Evolutionary conservation across 768 basidiomycete species (phyloP).

Genomic region (Lyophyllum decastes): DNA sequence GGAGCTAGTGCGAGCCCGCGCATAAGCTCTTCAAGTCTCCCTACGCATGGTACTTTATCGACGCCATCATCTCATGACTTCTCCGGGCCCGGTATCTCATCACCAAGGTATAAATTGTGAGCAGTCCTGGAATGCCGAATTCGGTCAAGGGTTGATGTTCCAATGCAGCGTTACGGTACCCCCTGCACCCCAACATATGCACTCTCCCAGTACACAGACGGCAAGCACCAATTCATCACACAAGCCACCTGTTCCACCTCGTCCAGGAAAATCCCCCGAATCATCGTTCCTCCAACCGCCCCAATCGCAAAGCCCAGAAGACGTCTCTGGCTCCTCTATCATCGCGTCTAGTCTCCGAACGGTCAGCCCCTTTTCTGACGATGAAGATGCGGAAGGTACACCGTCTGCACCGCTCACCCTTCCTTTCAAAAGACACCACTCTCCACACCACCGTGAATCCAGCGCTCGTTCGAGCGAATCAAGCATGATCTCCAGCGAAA

Average conservation of each 20-base stretch:
- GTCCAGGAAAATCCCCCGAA: slow-evolving; percentile 19
- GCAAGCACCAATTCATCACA: slow-evolving; percentile 21
- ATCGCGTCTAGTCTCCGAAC: slow-evolving; percentile 17
- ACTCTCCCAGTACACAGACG: slow-evolving; percentile 14
- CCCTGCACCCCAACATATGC: background rate
- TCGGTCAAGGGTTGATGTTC: background rate
- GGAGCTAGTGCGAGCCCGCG: slow-evolving; percentile 16
- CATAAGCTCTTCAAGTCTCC: slow-evolving; percentile 13
- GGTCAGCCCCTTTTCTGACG: slow-evolving; percentile 25
- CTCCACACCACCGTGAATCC: slow-evolving; percentile 10
- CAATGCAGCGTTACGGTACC: background rate
- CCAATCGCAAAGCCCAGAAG: slow-evolving; percentile 18
- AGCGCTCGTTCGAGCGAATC: slow-evolving; percentile 31
- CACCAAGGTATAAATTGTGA: slow-evolving; percentile 29
- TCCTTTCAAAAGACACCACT: slow-evolving; percentile 16
- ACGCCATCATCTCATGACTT: slow-evolving; percentile 15
- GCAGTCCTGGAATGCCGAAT: background rate
- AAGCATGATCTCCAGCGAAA: slow-evolving; percentile 41
- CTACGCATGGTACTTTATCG: background rate
- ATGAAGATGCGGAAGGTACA: slow-evolving; percentile 13
- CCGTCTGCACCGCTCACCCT: slow-evolving; percentile 18
- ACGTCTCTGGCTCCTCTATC: slow-evolving; percentile 7
- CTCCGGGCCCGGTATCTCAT: slow-evolving; percentile 35
- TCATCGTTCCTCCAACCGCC: slow-evolving; percentile 16
- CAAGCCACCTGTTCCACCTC: slow-evolving; percentile 25